Evolutionary conservation across 2,329 filamentous ascomycete species (phyloP).

Genomic region (Rachicladosporium sp.): DNA sequence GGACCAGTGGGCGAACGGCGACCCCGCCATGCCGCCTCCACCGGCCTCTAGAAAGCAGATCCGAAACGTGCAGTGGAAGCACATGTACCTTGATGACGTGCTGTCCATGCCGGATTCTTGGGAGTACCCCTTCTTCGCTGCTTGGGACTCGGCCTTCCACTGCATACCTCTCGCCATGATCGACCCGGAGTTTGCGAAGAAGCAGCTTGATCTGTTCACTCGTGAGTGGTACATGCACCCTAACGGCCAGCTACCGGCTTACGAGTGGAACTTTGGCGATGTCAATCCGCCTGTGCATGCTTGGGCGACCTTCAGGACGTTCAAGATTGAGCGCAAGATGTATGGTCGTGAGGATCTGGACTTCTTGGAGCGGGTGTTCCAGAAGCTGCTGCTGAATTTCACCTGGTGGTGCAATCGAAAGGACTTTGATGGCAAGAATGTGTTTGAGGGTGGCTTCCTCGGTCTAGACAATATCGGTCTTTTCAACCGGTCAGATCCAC

Average conservation of each 20-base stretch:
- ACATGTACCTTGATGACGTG: constrained; percentile 89
- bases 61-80: constrained; percentile 83
- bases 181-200: constrained; percentile 94
- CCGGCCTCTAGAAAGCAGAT: constrained; percentile 67
- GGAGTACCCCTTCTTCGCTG: constrained; percentile 97
- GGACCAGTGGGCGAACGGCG: constrained; percentile 96
- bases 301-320: constrained; percentile 88
- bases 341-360: constrained; percentile 91
- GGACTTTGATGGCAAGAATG: constrained; percentile 86
- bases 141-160: constrained; percentile 95
- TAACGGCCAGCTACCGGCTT: constrained; percentile 86
- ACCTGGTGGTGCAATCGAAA: constrained; percentile 99
- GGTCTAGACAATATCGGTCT: constrained; percentile 94
- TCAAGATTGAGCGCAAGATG: constrained; percentile 97
- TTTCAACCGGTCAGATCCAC: constrained; percentile 90
- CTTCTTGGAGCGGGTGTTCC: constrained; percentile 91
- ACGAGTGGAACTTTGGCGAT: constrained; percentile 96
- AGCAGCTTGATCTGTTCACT: constrained; percentile 90
- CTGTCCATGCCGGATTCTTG: constrained; percentile 96
- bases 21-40: constrained; percentile 77
- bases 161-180: constrained; percentile 95
- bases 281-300: constrained; percentile 95
- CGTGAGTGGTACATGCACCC: constrained; percentile 98
- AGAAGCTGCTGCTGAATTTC: constrained; percentile 90
- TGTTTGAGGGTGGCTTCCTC: constrained; percentile 92